Evolutionary conservation across 306 rosid genomes (phyloP).

Genomic region (Prunus campanulata): DNA sequence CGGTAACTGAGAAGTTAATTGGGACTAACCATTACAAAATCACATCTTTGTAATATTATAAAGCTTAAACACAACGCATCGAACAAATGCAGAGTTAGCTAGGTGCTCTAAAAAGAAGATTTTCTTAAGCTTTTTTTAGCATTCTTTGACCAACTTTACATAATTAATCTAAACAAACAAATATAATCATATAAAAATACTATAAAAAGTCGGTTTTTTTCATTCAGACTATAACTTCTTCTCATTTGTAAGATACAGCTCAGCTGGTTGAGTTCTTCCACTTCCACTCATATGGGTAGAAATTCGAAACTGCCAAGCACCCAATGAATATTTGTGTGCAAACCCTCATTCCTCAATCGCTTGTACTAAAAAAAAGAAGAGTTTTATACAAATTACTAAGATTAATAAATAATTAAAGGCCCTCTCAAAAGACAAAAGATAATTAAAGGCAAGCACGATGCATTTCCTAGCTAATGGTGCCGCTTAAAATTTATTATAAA

Average conservation of each 20-base stretch:
- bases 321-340: too few species aligned
- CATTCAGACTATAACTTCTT: not conserved
- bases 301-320: rapidly evolving
- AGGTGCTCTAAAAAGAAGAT: slow-evolving; percentile 10
- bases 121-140: not conserved
- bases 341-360: rapidly evolving
- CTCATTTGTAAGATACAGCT: slow-evolving; percentile 2
- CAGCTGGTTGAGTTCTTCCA: too few species aligned
- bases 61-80: not conserved
- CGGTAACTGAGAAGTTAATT: not conserved
- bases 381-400: not conserved
- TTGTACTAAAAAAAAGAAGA: too few species aligned
- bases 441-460: not conserved
- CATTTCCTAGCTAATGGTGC: not conserved
- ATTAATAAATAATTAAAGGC: not conserved
- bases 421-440: too few species aligned
- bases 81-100: slow-evolving; percentile 1
- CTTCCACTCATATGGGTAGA: rapidly evolving
- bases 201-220: not conserved
- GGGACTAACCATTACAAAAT: not conserved
- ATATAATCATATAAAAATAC: not conserved
- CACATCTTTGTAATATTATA: not conserved
- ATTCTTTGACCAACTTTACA: slow-evolving; percentile 14
- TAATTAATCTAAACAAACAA: not conserved
- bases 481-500: not conserved